phyloP scores from a whole-genome alignment of 306 rosid species.

The Aeschynomene evenia region DNA sequence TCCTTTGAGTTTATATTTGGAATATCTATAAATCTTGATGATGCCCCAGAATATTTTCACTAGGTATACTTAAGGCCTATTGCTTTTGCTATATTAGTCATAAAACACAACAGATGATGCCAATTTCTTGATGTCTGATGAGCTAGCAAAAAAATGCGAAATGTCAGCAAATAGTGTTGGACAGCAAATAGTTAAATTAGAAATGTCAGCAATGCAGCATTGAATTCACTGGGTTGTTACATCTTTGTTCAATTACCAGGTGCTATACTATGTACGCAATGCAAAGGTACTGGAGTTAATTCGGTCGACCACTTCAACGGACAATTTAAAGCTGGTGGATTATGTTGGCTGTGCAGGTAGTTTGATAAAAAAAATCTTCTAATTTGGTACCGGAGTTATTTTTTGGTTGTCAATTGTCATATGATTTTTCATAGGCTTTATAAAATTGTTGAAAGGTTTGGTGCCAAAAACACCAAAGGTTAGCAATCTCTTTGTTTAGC shows the following conservation, averaged over 20 bases:
- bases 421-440: background rate
- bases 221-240: slow-evolving; percentile 13
- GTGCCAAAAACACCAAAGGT: background rate
- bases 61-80: background rate
- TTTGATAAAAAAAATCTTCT: slow-evolving; percentile 22
- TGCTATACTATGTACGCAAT: slow-evolving; percentile 64
- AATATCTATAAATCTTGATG: background rate
- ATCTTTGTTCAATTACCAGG: slow-evolving; percentile 46
- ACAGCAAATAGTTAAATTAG: slow-evolving; percentile 1
- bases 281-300: slow-evolving; percentile 86
- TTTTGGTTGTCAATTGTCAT: background rate
- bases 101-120: background rate
- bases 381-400: too few relatives aligned
- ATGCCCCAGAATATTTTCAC: background rate
- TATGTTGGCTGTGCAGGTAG: slow-evolving; percentile 99
- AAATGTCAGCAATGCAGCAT: background rate
- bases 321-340: slow-evolving; percentile 82
- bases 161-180: too few relatives aligned
- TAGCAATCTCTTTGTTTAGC: slow-evolving; percentile 7
- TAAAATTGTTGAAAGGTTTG: background rate
- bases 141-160: too few relatives aligned
- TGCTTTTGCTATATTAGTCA: slow-evolving; percentile 4
- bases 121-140: slow-evolving; percentile 6
- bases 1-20: background rate
- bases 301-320: slow-evolving; percentile 92